Evolutionary conservation across 176 grass and related monocot genomes (phyloP), one percentile per base, ranked within the genome.

Genomic region (Luzula sylvatica): DNA sequence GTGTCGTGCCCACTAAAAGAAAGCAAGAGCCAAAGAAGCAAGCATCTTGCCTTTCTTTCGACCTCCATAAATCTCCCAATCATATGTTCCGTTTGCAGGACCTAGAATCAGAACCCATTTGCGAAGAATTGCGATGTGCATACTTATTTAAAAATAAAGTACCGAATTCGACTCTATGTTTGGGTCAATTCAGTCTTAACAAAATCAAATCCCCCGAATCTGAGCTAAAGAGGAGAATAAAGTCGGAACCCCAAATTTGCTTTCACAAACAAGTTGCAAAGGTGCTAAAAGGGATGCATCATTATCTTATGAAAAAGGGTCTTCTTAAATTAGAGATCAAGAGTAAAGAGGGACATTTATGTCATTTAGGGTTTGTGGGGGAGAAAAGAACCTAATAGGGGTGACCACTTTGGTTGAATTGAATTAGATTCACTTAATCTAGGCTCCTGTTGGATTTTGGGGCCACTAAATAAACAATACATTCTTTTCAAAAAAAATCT

Each of bases 91-190:
- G 47, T 50, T 64, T 64, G 43, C 21, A 64, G 29, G 43, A 49
- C 60, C 47, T 26, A 9, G 60, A 64, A 64, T 64, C 60, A 49
- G 60, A 64, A 64, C 60, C 60, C 60, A 64, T 64, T 64, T 64
- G 42, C 20, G n/a, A n/a, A n/a, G n/a, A n/a, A n/a, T n/a, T n/a
- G n/a, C n/a, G n/a, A n/a, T 64, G 19, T 64, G 41, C 29, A 42
- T 50, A 61, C 38, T 26, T 35, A 9, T 35, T 35, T 35, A 7
- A 35, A 35, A 35, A 49, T 9, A 64, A 64, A 64, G 60, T 11
- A 48, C 26, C 4, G 14, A 28, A 15, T 64, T 39, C 47, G 42
- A 64, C 43, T 64, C 42, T 64, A 32, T 49, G 19, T 64, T 17
- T 64, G 25, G 42, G 28, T 15, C 47, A 35, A 35, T 35, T 24